phyloP scores from a whole-genome alignment of 78 protist genomes.

The Speleostelium caveatum region DNA sequence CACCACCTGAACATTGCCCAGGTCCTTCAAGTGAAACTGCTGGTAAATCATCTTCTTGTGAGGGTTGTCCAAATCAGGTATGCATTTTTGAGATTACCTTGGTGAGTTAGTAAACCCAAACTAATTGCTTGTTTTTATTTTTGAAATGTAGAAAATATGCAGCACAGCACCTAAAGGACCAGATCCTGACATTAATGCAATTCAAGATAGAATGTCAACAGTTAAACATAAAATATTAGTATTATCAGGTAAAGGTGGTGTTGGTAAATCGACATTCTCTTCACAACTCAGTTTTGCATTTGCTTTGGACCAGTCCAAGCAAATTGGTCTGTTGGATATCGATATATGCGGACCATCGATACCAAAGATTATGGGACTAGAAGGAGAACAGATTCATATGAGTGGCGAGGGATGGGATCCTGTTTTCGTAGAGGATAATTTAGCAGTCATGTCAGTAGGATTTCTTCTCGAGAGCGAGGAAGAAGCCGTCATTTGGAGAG shows the following conservation, averaged over 20 bases:
- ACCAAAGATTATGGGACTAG: slow-evolving; percentile 95
- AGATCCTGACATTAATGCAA: slow-evolving; percentile 87
- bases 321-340: slow-evolving; percentile 97
- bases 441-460: slow-evolving; percentile 97
- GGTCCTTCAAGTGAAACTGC: slow-evolving; percentile 89
- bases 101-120: not conserved
- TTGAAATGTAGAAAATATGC: slow-evolving; percentile 69
- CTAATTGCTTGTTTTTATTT: not conserved
- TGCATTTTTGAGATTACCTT: not conserved
- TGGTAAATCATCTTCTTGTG: slow-evolving; percentile 94
- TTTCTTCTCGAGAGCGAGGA: slow-evolving; percentile 91
- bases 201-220: slow-evolving; percentile 69
- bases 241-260: slow-evolving; percentile 99
- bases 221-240: slow-evolving; percentile 93
- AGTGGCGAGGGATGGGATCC: slow-evolving; percentile 96
- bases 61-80: slow-evolving; percentile 97
- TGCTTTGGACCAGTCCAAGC: slow-evolving; percentile 29
- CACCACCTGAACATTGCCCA: slow-evolving; percentile 89
- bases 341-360: slow-evolving; percentile 99
- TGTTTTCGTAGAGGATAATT: slow-evolving; percentile 92
- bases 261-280: slow-evolving; percentile 97
- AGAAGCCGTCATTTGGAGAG: slow-evolving; percentile 99
- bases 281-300: slow-evolving; percentile 94
- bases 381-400: slow-evolving; percentile 88
- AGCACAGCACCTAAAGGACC: slow-evolving; percentile 87